phyloP scores from a whole-genome alignment of 352 stramenopile species.

The Pythium sukuiense region DNA sequence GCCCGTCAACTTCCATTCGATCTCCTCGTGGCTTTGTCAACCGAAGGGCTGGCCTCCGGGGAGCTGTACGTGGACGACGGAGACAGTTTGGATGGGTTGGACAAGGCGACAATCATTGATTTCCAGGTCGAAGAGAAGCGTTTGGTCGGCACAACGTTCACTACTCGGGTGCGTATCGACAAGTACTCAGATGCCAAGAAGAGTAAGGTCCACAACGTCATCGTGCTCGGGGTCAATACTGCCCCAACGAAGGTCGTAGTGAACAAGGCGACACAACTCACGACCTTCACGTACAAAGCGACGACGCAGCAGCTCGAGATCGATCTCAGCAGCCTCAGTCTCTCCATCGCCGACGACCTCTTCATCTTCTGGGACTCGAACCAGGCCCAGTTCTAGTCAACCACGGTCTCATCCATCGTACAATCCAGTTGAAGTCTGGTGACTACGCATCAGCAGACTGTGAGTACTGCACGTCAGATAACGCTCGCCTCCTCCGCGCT shows the following conservation, averaged over 20 bases:
- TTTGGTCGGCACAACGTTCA: slow-evolving; percentile 16
- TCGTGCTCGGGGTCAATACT: slow-evolving; percentile 26
- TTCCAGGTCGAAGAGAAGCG: slow-evolving; percentile 21
- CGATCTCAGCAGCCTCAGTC: slow-evolving; percentile 27
- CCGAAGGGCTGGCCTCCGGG: slow-evolving; percentile 25
- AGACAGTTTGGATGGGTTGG: slow-evolving; percentile 38
- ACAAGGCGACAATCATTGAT: slow-evolving; percentile 35
- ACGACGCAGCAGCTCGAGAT: slow-evolving; percentile 28
- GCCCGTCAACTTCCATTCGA: slow-evolving; percentile 49
- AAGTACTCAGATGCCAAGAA: slow-evolving; percentile 22
- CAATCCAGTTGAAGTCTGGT: background rate
- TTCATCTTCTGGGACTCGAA: slow-evolving; percentile 19
- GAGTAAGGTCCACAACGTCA: slow-evolving; percentile 28
- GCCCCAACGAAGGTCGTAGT: slow-evolving; percentile 11
- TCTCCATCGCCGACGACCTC: slow-evolving; percentile 20
- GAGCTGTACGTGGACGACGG: slow-evolving; percentile 59
- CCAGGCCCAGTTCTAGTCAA: background rate
- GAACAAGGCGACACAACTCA: slow-evolving; percentile 1
- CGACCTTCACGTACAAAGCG: slow-evolving; percentile 13
- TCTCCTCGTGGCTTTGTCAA: slow-evolving; percentile 44
- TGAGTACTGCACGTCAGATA: background rate
- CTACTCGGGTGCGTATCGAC: slow-evolving; percentile 20
- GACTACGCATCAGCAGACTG: too few relatives aligned
- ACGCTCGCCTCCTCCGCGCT: background rate
- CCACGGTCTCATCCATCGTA: background rate